Evolutionary conservation across 306 rosid genomes (phyloP).

Genomic region (Ziziphus jujuba): DNA sequence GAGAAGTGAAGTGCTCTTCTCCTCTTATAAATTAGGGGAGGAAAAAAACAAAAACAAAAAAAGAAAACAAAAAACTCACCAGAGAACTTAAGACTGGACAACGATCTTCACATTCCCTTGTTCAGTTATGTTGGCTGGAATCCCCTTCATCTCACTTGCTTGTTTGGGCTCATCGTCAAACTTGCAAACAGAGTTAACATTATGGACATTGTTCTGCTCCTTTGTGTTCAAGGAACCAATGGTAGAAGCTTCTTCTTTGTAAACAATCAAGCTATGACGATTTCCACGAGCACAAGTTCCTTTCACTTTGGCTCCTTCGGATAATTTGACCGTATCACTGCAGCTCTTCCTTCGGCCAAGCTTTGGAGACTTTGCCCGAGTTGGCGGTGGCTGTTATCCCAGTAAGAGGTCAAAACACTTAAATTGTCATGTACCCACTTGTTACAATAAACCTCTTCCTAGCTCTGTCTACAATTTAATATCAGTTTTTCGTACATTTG

Average conservation of each 20-base stretch:
- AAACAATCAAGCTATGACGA: constrained; percentile 31
- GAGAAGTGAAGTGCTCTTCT: constrained; percentile 39
- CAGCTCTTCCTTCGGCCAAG: constrained; percentile 83
- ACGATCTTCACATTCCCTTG: constrained; percentile 44
- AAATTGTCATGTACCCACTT: constrained; percentile 21
- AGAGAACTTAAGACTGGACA: constrained; percentile 41
- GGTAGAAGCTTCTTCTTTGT: constrained; percentile 28
- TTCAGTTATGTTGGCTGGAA: constrained; percentile 35
- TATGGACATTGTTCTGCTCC: constrained; percentile 34
- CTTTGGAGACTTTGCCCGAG: constrained; percentile 97
- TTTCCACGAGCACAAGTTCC: constrained; percentile 38
- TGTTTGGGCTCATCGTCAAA: constrained; percentile 32
- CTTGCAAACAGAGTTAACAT: constrained; percentile 34
- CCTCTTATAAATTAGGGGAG: constrained; percentile 45
- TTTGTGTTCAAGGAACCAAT: constrained; percentile 5
- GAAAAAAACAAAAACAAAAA: too few relatives aligned
- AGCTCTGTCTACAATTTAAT: background rate
- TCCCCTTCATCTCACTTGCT: constrained; percentile 33
- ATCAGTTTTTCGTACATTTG: background rate
- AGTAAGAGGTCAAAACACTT: constrained; percentile 25
- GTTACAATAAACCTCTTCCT: background rate
- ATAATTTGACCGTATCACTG: constrained; percentile 37
- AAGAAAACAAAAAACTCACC: too few relatives aligned
- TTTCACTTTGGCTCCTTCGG: constrained; percentile 43
- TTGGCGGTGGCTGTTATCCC: constrained; percentile 72